Evolutionary conservation across 805 yeast species (phyloP), one percentile per base, ranked within the genome.

Genomic region (Starmerella vaccinii): DNA sequence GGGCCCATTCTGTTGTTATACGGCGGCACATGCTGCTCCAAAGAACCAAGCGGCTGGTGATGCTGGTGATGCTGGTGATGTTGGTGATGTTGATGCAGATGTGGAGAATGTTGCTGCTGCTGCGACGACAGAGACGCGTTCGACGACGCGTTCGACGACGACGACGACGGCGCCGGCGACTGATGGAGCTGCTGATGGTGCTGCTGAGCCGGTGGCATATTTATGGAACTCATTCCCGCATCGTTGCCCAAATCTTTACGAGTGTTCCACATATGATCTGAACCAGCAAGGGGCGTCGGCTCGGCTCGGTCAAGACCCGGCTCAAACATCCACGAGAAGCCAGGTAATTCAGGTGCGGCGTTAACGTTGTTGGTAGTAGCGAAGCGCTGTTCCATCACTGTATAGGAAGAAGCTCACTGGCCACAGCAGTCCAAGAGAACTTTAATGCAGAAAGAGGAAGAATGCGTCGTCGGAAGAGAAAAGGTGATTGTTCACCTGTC

Each of bases 261-360:
- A 13, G 43, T 22, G 43, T 39, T 19, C 43, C 43, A 39, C 29
- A 16, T 7, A 5, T 13, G 30, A 18, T 39, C 43, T 13, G 43
- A 6, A 13, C 6, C 15, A 4, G 45, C 21, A 4, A 24, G 18
- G 32, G 15, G 24, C 6, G 33, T 23, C 12, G 34, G 24, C 19
- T 41, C 45, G 21, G 27, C 32, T 7, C 45, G 33, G 33, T 41
- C 40, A 12, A 26, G 21, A 15, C 43, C 43, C 9, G 23, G 22
- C 37, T 46, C 49, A 23, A 35, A 46, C 7, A 46, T 46, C 37
- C 43, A 34, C 24, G 43, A 39, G 24, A 46, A 46, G 22, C 49
- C 49, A 2, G 40, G 43, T 15, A 46, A 16, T 16, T 46, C 43
- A 9, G 29, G 32, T 5, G 43, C 30, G 12, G 24, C 19, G 18